phyloP scores from a whole-genome alignment of 352 stramenopile species.

The Pseudoperonospora humuli region DNA sequence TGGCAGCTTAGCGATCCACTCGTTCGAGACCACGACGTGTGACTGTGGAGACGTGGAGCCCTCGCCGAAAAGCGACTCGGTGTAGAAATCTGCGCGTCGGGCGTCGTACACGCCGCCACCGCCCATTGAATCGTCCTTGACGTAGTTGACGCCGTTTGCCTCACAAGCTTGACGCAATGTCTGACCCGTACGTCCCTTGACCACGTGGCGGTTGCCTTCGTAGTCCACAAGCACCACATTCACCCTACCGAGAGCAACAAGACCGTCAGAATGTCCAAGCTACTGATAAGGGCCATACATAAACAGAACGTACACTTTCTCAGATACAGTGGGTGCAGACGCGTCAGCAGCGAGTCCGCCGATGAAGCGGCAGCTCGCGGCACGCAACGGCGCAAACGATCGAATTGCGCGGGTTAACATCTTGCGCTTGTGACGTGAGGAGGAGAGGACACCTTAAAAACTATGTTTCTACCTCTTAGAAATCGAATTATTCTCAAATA shows the following conservation, averaged over 20 bases:
- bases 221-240: constrained; percentile 84
- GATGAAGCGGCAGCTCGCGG: constrained; percentile 39
- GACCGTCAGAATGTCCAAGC: constrained; percentile 17
- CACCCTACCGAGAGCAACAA: constrained; percentile 35
- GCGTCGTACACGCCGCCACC: constrained; percentile 64
- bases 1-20: constrained; percentile 79
- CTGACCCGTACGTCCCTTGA: constrained; percentile 74
- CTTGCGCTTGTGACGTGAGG: constrained; percentile 1
- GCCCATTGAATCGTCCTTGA: constrained; percentile 85
- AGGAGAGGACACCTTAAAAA: constrained; percentile 15
- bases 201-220: constrained; percentile 79
- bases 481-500: no score
- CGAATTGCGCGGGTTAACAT: constrained; percentile 39
- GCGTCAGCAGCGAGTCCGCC: constrained; percentile 38
- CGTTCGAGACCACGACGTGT: constrained; percentile 83
- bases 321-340: constrained; percentile 35
- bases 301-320: constrained; percentile 45
- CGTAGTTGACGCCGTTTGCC: constrained; percentile 58
- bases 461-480: no score
- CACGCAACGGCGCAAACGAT: constrained; percentile 24
- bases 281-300: background rate
- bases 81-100: constrained; percentile 71
- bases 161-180: constrained; percentile 78
- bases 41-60: constrained; percentile 73
- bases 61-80: constrained; percentile 84